These are phyloP conservation scores for Handroanthus guayacan DNA, from an alignment of 257 asterid species.

Conservation along the genomic window DNA sequence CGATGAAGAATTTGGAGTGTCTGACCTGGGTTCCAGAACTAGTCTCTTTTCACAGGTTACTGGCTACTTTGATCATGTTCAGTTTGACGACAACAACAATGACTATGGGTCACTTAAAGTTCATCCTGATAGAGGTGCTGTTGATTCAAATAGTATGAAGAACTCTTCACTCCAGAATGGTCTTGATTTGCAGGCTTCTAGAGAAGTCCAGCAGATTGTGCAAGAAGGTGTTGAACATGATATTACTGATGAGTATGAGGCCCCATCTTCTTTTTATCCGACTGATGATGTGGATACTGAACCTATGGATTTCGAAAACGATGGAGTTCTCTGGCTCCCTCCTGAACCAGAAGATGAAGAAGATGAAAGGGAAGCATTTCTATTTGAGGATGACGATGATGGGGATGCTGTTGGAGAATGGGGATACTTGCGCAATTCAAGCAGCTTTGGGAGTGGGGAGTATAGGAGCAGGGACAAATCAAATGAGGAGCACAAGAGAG, in stretches of 20 bases:
- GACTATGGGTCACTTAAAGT: constrained; percentile 61
- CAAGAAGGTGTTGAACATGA: constrained; percentile 55
- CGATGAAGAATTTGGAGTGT: constrained; percentile 69
- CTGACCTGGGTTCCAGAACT: constrained; percentile 51
- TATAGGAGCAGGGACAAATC: constrained; percentile 73
- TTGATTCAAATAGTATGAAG: constrained; percentile 52
- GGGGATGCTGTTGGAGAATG: constrained; percentile 85
- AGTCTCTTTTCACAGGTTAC: constrained; percentile 55
- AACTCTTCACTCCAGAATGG: constrained; percentile 48
- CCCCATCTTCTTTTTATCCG: constrained; percentile 67
- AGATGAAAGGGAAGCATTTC: constrained; percentile 74
- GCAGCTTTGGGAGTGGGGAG: constrained; percentile 76
- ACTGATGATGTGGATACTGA: constrained; percentile 65
- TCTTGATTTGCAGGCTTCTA: constrained; percentile 58
- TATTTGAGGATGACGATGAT: constrained; percentile 76
- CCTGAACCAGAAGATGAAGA: constrained; percentile 97
- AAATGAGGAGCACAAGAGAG: constrained; percentile 82
- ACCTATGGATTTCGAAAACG: constrained; percentile 90
- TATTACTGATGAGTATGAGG: constrained; percentile 73
- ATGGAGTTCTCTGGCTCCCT: constrained; percentile 94
- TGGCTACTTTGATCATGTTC: constrained; percentile 59
- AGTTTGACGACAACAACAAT: constrained; percentile 57
- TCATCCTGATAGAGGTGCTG: constrained; percentile 69
- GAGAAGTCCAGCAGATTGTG: constrained; percentile 53
- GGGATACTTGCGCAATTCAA: constrained; percentile 67